Evolutionary conservation across 148 eudicot genomes (phyloP), one percentile per base, ranked within the genome.

Genomic region (Cornus suecica): DNA sequence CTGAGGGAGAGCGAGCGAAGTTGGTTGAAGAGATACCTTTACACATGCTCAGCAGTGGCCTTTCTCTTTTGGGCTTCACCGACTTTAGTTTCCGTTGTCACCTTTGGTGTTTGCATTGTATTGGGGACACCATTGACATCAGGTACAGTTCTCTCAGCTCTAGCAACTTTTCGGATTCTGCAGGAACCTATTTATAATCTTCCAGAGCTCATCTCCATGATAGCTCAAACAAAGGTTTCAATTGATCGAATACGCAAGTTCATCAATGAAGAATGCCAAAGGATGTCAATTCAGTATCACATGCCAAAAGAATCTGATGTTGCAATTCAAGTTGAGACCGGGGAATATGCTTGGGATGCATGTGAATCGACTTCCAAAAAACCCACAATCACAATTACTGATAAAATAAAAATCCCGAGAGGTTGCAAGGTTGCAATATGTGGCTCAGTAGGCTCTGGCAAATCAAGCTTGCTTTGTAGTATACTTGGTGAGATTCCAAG

Each of bases 51-150:
- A 8, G 90, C 85, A 0, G 82, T 94, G 67, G 92, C 92, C 61
- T 94, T 94, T 77, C 86, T 92, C 61, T 94, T 92, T 72, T 94
- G 97, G 99, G 88, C 99, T 32, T 90, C 99, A 5, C 99, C 99
- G 5, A 88, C 97, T 29, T 77, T 94, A 42, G 91, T 94, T 25
- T 94, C 97, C 2, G 97, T 88, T 27, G 86, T 85, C 34, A 94
- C 99, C 10, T 94, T 94, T 66, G 90, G 92, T 48, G 97, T 91
- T 61, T 92, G 97, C 74, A 87, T 92, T 32, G 41, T 85, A 24
- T 82, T 89, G 10, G 80, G 82, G 25, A 90, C 94, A 15, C 96
- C 99, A 20, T 83, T 94, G 34, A 92, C 89, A 9, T 83, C 97
- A 10, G 91, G 91, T 51, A 87, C 88, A 10, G 99, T 92, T 62